Evolutionary conservation across 1,284 basidiomycete species (phyloP), one percentile per base, ranked within the genome.

Genomic region (Naganishia cerealis): DNA sequence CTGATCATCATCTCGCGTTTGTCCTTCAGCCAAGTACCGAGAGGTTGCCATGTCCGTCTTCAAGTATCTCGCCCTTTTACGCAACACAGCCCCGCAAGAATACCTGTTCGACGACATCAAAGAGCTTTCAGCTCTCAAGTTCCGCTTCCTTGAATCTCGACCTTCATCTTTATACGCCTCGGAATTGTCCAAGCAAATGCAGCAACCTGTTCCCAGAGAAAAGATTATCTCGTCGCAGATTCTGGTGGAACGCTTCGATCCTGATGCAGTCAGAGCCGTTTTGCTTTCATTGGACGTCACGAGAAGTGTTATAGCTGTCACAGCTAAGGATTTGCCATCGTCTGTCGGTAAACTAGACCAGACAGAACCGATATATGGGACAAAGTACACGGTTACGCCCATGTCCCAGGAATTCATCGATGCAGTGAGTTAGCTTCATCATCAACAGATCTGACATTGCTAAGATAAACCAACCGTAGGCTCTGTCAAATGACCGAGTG

Each of bases 21-120:
- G 8, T 9, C 13, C 2, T 36, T 10, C 75, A 91, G 90, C 86
- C 74, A 86, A 95, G 75, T 87, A 96, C 80, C 85, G 87, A 53
- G 84, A 87, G 29, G 87, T 94, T 50, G 83, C 91, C 10, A 81
- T 88, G 26, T 84, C 88, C n/a, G 82, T 89, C 16, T 94, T 91
- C 85, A 90, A 93, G 76, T 99, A 97, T 81, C 85, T 99, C 71
- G 84, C 88, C 9, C 85, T 99, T n/a, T 85, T 99, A n/a, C 84
- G 86, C 24, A 87, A 88, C 8, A 77, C 79, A 38, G 81, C 86
- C 7, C 86, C 95, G 50, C 85, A 89, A n/a, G 77, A 85, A 54
- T 90, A 87, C 83, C 85, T 89, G 69, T 94, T 94, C 78, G 82
- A 87, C 57, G 96, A 99, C 79, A 85, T 90, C 66, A 86, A 87